phyloP scores from a whole-genome alignment of 1,139 yeast genomes.

The Candida sp. region DNA sequence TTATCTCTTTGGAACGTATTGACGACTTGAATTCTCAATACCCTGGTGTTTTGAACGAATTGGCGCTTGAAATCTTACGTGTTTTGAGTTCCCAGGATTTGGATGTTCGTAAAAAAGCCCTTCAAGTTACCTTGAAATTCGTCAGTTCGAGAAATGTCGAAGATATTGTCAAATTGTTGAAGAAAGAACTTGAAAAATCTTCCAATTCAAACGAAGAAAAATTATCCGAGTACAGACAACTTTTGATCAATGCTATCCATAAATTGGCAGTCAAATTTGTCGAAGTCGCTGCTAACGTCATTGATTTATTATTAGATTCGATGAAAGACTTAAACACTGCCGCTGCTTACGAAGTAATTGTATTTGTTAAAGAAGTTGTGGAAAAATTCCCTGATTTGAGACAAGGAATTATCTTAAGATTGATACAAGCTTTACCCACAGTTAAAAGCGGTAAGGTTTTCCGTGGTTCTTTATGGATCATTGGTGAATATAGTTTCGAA shows the following conservation, averaged over 20 bases:
- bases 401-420: conserved; percentile 58
- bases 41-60: conserved; percentile 84
- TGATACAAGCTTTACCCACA: conserved; percentile 59
- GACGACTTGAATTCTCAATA: conserved; percentile 68
- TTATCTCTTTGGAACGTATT: conserved; percentile 87
- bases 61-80: conserved; percentile 82
- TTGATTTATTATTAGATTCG: conserved; percentile 83
- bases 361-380: conserved; percentile 90
- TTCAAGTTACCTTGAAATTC: conserved; percentile 76
- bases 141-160: conserved; percentile 89
- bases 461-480: conserved; percentile 93
- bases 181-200: conserved; percentile 84
- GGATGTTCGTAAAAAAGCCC: conserved; percentile 86
- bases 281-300: conserved; percentile 90
- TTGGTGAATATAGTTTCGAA: conserved; percentile 85
- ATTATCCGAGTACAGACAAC: conserved; percentile 81
- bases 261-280: conserved; percentile 84
- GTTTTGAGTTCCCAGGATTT: conserved; percentile 84
- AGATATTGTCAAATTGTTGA: conserved; percentile 86
- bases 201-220: conserved; percentile 68
- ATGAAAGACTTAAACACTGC: conserved; percentile 78
- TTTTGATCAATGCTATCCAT: conserved; percentile 85
- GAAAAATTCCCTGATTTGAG: conserved; percentile 88
- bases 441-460: conserved; percentile 87
- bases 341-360: conserved; percentile 87